These are phyloP conservation scores for Flammula alnicola DNA, from an alignment of 1,284 basidiomycete species.

Conservation along the genomic window DNA sequence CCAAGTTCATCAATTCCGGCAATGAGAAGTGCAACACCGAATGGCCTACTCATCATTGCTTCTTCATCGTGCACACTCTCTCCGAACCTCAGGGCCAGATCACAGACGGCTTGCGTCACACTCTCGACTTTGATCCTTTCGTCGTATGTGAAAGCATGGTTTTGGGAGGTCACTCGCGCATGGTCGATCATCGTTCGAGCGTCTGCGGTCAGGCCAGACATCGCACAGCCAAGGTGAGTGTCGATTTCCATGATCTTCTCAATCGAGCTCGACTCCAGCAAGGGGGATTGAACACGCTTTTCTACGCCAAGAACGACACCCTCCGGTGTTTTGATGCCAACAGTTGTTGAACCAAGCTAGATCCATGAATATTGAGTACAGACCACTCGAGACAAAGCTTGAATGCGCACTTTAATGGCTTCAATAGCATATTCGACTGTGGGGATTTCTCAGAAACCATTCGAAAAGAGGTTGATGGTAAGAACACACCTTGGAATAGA, in stretches of 20 bases:
- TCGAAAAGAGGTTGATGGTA: constrained; percentile 16
- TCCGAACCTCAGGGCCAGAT: constrained; percentile 95
- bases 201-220: constrained; percentile 98
- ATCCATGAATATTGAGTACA: constrained; percentile 19
- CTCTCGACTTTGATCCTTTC: constrained; percentile 97
- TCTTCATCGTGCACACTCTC: constrained; percentile 99
- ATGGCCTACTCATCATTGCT: constrained; percentile 99
- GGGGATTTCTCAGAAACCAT: constrained; percentile 15
- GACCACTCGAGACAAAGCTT: neutral
- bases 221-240: constrained; percentile 93
- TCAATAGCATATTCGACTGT: constrained; percentile 99
- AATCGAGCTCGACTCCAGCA: constrained; percentile 94
- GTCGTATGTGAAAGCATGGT: constrained; percentile 97
- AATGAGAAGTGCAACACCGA: constrained; percentile 97
- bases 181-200: constrained; percentile 99
- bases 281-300: constrained; percentile 97
- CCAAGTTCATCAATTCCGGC: constrained; percentile 97
- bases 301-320: constrained; percentile 97
- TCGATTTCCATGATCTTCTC: constrained; percentile 99
- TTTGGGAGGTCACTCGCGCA: constrained; percentile 95
- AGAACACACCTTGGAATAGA: constrained; percentile 79
- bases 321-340: constrained; percentile 87
- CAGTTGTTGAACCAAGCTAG: constrained; percentile 96
- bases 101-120: constrained; percentile 97
- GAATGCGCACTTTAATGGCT: constrained; percentile 84